These are phyloP conservation scores for Eucalyptus regnans DNA, from an alignment of 345 rosid genomes.

Conservation along the genomic window DNA sequence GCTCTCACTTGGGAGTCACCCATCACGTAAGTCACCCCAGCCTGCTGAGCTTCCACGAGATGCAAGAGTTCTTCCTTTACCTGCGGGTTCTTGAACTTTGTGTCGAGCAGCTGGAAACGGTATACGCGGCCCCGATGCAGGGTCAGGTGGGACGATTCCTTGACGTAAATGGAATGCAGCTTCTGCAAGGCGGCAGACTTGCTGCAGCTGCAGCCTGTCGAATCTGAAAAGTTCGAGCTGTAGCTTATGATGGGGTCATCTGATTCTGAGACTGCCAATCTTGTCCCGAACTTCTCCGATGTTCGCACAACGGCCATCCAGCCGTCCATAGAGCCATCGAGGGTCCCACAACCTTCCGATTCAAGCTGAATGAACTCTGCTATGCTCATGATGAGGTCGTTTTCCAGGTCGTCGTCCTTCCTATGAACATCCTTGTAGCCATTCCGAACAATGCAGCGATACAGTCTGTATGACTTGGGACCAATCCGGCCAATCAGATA, in stretches of 20 bases:
- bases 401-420: constrained; percentile 63
- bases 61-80: constrained; percentile 73
- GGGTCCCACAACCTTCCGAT: constrained; percentile 53
- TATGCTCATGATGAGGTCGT: constrained; percentile 74
- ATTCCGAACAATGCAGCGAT: constrained; percentile 78
- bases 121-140: constrained; percentile 11
- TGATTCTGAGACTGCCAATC: constrained; percentile 40
- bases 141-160: constrained; percentile 38
- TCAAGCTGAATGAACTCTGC: constrained; percentile 93
- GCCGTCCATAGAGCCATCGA: constrained; percentile 48
- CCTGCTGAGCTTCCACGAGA: constrained; percentile 69
- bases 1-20: constrained; percentile 73
- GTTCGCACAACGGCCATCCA: constrained; percentile 74
- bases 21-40: constrained; percentile 64
- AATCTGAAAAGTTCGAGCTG: not conserved
- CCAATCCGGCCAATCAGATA: constrained; percentile 88
- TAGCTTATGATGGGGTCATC: constrained; percentile 18
- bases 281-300: constrained; percentile 66
- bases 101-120: constrained; percentile 49
- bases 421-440: constrained; percentile 83
- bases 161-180: constrained; percentile 49
- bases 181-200: constrained; percentile 47
- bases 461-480: constrained; percentile 79
- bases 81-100: constrained; percentile 35
- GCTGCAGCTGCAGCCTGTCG: constrained; percentile 16